Base-by-base conservation (phyloP, 2,329 filamentous ascomycete genomes). In the Sporothrix luriei region DNA sequence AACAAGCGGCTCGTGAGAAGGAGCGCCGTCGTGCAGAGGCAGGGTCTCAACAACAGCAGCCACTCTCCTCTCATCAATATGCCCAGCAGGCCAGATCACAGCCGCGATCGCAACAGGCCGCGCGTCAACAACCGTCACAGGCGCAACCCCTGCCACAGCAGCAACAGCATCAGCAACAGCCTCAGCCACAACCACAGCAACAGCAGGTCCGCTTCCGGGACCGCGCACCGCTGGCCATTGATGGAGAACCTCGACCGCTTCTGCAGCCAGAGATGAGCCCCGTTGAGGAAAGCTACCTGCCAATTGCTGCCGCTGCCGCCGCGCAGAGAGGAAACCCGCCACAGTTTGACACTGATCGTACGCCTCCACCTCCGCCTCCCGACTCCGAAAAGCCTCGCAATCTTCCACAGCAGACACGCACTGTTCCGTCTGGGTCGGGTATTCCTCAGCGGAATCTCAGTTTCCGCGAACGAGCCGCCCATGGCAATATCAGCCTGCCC, bases 1-100 rank as follows among this genome's bases (percentile, higher is more conserved):
- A 97, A 78, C 84, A 88, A 74, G 86, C 87, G 55, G 86, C 90
- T 21, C 87, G 89, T 74, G 89, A 94, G 76, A 84, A 83, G 74
- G 83, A 82, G 14, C 84, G 84, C 49, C 73, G 73, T 6, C 76
- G 74, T 52, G 70, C 75, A 26, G 72, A 72, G n/a, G 68, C 38
- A 43, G 49, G 43, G 2, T 26, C n/a, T 4, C 69, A 64, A 48
- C 48, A 54, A 72, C 51, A 43, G n/a, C 59, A 40, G 29, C 54
- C 62, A 13, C 65, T 46, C 13, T 16, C 33, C 33, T 6, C 4
- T 33, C 48, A 49, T 1, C 43, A 49, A 21, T 40, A 24, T 1
- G 16, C 43, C 4, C 48, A 66, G 21, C 40, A 68, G 67, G 73
- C 16, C 2, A 43, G 51, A 16, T 59, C 65, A 11, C 55, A 51